Base-by-base conservation (phyloP, 768 basidiomycete species). In the Tricholoma terreum region DNA sequence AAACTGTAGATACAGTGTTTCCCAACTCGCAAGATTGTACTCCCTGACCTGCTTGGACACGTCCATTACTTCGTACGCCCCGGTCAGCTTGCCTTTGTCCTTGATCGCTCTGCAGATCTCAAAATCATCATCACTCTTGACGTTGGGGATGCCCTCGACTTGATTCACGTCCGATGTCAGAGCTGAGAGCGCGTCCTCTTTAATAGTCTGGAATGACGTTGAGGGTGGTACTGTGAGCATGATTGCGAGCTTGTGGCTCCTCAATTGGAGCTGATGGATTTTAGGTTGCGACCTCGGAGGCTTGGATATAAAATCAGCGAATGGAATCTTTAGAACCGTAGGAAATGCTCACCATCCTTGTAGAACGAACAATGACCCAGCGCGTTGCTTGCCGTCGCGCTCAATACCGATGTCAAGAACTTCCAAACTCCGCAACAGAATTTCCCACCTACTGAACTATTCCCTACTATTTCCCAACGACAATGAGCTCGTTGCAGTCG, bases 181-280 rank as follows among this genome's bases (percentile, higher is more conserved):
- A 7, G 88, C 89, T 0, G 80, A 79, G 1, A 90, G 68, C 0
- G 81, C 83, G 52, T 90, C 85, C 35, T 75, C 70, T 66, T 91
- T 91, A 40, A 90, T 62, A n/a, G 74, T 72, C 11, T 71, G 75
- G 65, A 92, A 74, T 5, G 81, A 82, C 8, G 78, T 78, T 33
- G 77, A 78, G 7, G 82, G 84, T 40, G 77, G 70, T 9, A 79
- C 77, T 6, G 84, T 82, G 60, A 86, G 71, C 63, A 87, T 78
- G 61, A 90, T 73, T 6, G 85, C 85, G 52, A 87, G 72, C 61
- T 83, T 88, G 74, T 90, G 87, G 0, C 88, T 86, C 65, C 87
- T 89, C 61, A 90, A 69, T n/a, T 84, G 76, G 15, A 91, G 65
- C 54, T 88, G 84, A 71, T 85, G 85, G 50, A 82, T 75, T 71